These are phyloP conservation scores for Dioscorea alata DNA, from an alignment of 106 monocot genomes.

Conservation along the genomic window DNA sequence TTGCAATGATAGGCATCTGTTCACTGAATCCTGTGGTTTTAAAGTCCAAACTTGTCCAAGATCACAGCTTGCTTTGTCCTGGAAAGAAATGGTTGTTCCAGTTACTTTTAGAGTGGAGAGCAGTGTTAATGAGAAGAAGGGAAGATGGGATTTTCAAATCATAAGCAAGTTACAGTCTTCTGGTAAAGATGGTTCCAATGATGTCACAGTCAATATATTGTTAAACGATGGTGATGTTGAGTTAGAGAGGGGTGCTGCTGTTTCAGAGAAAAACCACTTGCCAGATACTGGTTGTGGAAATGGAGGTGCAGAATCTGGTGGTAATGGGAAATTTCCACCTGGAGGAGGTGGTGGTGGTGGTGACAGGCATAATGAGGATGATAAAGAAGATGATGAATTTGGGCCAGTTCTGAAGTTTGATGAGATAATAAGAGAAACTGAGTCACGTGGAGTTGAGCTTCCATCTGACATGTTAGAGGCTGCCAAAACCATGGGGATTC, in stretches of 20 bases:
- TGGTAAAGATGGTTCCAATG: not conserved
- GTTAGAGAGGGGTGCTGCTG: slow-evolving; percentile 3
- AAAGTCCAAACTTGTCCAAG: too few relatives aligned
- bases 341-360: slow-evolving; percentile 22
- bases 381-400: slow-evolving; percentile 40
- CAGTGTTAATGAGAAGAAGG: not conserved
- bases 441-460: slow-evolving; percentile 30
- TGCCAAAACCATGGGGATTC: slow-evolving; percentile 57
- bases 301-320: slow-evolving; percentile 17
- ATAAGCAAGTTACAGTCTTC: slow-evolving; percentile 18
- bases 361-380: slow-evolving; percentile 9
- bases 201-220: not conserved
- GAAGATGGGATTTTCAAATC: not conserved
- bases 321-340: slow-evolving; percentile 27
- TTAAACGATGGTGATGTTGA: slow-evolving; percentile 7
- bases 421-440: slow-evolving; percentile 43
- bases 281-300: slow-evolving; percentile 19
- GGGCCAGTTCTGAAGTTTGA: slow-evolving; percentile 50
- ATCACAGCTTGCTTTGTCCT: not conserved
- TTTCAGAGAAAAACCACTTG: slow-evolving; percentile 6
- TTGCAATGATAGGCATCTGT: too few relatives aligned
- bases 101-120: not conserved
- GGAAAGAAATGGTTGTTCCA: slow-evolving; percentile 6
- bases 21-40: too few relatives aligned
- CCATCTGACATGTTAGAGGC: slow-evolving; percentile 65